Conservation (phyloP, 345 rosid species). For the Populus tremula region DNA sequence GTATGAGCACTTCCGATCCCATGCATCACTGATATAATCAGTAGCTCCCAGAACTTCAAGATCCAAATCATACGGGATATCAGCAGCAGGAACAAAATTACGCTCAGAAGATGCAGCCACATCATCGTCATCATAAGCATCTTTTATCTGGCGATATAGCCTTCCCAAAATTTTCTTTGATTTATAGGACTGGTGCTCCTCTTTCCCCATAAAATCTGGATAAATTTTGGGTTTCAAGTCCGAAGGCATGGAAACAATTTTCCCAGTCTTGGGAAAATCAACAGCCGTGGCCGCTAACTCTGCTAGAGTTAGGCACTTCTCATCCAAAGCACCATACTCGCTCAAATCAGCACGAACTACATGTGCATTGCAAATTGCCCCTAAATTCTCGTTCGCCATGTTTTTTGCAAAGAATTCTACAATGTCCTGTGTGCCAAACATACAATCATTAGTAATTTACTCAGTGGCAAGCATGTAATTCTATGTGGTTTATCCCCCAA, state of each 20-base stretch:
- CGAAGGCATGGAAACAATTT: slow-evolving; percentile 59
- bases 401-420: slow-evolving; percentile 67
- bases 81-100: slow-evolving; percentile 34
- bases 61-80: slow-evolving; percentile 57
- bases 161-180: slow-evolving; percentile 76
- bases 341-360: slow-evolving; percentile 86
- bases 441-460: background rate
- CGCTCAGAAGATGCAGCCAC: slow-evolving; percentile 37
- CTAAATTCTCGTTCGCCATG: slow-evolving; percentile 69
- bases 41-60: slow-evolving; percentile 59
- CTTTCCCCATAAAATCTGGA: slow-evolving; percentile 94
- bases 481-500: background rate
- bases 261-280: slow-evolving; percentile 93
- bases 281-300: slow-evolving; percentile 88
- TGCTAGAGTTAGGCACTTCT: slow-evolving; percentile 63
- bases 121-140: slow-evolving; percentile 54
- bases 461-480: background rate
- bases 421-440: slow-evolving; percentile 55
- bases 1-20: slow-evolving; percentile 72
- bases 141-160: slow-evolving; percentile 59
- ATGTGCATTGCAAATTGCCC: slow-evolving; percentile 74
- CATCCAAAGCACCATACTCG: slow-evolving; percentile 64
- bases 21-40: slow-evolving; percentile 61
- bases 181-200: slow-evolving; percentile 60
- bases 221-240: slow-evolving; percentile 65